phyloP scores from a whole-genome alignment of 192 early-diverging fungal species.

The Coemansia sp. region DNA sequence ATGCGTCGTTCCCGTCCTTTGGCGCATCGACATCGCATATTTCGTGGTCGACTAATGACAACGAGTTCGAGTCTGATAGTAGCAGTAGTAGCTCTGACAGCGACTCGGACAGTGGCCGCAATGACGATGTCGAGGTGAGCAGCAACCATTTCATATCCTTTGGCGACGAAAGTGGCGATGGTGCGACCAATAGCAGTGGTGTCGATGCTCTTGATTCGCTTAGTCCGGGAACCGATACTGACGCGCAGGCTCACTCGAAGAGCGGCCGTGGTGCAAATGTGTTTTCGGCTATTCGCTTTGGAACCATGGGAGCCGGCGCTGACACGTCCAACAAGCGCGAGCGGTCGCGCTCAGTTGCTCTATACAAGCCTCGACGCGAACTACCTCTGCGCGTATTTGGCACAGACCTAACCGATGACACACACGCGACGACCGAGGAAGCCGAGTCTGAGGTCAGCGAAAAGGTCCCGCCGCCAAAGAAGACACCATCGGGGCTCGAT shows the following conservation, averaged over 20 bases:
- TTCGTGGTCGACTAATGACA: conserved; percentile 38
- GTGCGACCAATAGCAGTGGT: conserved; percentile 1
- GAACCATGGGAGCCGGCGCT: conserved; percentile 33
- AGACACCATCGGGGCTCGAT: not conserved
- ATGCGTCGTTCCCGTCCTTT: conserved; percentile 15
- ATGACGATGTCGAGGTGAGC: conserved; percentile 5
- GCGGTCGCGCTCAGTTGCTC: conserved; percentile 12
- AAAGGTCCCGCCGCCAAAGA: not conserved
- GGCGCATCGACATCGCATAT: conserved; percentile 14
- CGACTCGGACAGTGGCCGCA: not conserved
- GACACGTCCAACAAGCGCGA: conserved; percentile 2
- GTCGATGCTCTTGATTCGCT: conserved; percentile 13
- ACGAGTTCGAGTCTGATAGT: not conserved
- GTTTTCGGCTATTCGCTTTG: conserved; percentile 49
- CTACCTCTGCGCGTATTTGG: conserved; percentile 25
- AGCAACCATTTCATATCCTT: conserved; percentile 2
- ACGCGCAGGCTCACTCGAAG: conserved; percentile 12
- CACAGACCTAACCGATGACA: conserved; percentile 6
- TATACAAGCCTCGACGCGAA: conserved; percentile 6
- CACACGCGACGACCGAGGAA: conserved; percentile 2
- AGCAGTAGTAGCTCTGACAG: not conserved
- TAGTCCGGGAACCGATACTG: conserved; percentile 17
- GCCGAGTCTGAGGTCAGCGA: conserved; percentile 4
- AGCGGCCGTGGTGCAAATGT: conserved; percentile 22
- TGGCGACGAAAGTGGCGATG: not conserved